These are phyloP conservation scores for Solioccasus polychromus DNA, from an alignment of 768 basidiomycete genomes.

Conservation along the genomic window DNA sequence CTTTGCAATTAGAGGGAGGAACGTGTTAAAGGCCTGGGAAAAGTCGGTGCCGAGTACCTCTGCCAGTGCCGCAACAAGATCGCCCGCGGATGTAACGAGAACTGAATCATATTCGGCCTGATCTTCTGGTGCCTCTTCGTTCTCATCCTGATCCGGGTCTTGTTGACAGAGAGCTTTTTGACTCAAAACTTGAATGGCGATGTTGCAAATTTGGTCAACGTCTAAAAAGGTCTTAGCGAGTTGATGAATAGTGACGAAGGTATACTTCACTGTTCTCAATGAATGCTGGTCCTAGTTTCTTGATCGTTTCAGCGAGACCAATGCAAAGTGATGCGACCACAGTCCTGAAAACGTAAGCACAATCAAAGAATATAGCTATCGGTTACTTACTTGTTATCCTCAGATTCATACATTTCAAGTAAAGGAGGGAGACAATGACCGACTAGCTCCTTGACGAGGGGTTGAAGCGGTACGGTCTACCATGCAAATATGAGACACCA, in stretches of 20 bases:
- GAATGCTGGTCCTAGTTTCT: conserved; percentile 86
- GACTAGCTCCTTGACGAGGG: conserved; percentile 76
- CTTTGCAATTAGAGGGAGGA: conserved; percentile 86
- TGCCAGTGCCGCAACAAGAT: conserved; percentile 88
- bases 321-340: conserved; percentile 88
- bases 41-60: conserved; percentile 85
- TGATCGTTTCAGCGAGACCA: conserved; percentile 88
- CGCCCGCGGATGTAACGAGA: conserved; percentile 89
- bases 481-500: conserved; percentile 7
- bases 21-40: conserved; percentile 73
- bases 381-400: conserved; percentile 90
- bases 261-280: conserved; percentile 68
- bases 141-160: conserved; percentile 90
- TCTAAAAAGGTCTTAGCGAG: conserved; percentile 39
- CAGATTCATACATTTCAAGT: conserved; percentile 86
- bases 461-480: conserved; percentile 51
- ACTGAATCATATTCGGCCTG: conserved; percentile 97
- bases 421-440: conserved; percentile 70
- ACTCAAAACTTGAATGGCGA: conserved; percentile 83
- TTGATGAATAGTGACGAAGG: not conserved
- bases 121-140: conserved; percentile 81
- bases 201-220: conserved; percentile 73
- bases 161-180: conserved; percentile 96
- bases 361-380: conserved; percentile 1
- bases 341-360: conserved; percentile 46